These are phyloP conservation scores for Elsinoe necatrix DNA, from an alignment of 2,329 filamentous ascomycete genomes.

Conservation along the genomic window DNA sequence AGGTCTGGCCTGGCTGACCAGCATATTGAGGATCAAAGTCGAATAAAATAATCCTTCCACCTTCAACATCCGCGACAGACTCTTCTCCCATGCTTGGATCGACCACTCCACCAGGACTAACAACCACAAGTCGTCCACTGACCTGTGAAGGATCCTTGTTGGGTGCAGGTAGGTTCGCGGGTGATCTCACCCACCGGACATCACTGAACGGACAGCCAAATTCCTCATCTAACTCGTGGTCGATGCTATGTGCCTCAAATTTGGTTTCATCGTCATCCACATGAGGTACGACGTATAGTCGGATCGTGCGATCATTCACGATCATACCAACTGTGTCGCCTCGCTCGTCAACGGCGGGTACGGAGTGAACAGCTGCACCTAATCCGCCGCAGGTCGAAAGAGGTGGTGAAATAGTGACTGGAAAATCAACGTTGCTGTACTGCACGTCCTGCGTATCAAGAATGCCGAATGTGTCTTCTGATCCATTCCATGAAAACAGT, in stretches of 20 bases:
- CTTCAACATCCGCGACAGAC: conserved; percentile 29
- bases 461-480: conserved; percentile 31
- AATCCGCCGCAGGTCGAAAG: conserved; percentile 31
- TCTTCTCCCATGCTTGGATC: conserved; percentile 25
- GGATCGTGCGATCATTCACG: conserved; percentile 31
- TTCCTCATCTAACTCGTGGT: conserved; percentile 32
- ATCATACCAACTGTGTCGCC: conserved; percentile 32
- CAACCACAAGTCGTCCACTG: conserved; percentile 29
- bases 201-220: conserved; percentile 33
- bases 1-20: conserved; percentile 32
- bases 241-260: conserved; percentile 32
- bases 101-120: conserved; percentile 29
- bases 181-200: conserved; percentile 29
- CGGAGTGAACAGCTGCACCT: conserved; percentile 31
- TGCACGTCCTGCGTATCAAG: conserved; percentile 28
- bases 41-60: conserved; percentile 31
- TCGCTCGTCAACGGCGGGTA: conserved; percentile 30
- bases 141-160: conserved; percentile 23
- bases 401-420: conserved; percentile 31
- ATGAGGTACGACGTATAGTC: conserved; percentile 30
- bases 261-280: conserved; percentile 22
- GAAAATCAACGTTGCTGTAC: conserved; percentile 31
- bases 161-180: conserved; percentile 24
- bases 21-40: conserved; percentile 29
- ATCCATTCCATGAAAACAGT: conserved; percentile 31